Base-by-base conservation (phyloP, 2,329 filamentous ascomycete genomes). In the Ophiostoma piceae region DNA sequence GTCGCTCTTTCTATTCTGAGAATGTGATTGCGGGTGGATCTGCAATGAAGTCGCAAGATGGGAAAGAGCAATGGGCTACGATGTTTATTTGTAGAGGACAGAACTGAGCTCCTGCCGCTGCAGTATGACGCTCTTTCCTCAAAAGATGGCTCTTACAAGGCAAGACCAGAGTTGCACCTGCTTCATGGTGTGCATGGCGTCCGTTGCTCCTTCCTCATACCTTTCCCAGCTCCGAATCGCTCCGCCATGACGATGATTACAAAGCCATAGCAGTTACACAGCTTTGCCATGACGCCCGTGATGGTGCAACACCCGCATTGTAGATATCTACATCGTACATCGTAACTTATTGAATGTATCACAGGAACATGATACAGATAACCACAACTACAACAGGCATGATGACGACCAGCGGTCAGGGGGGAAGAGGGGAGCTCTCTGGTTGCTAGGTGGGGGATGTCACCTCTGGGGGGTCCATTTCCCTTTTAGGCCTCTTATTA, bases 401-500 rank as follows among this genome's bases (percentile, higher is more conserved):
- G 51, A 57, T 57, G 51, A 57, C 51, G 51, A 26, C 51, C 51
- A 57, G 51, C 51, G 51, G 51, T 37, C 51, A 41, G n/a, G 41
- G 65, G 22, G 12, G 37, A 22, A 37, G 62, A 66, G 68, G 62
- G 68, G 32, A 69, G 68, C 68, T 69, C 60, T 69, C 29, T 57
- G 62, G 43, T 69, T 66, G 68, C 68, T 29, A 43, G 68, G 68
- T 47, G 54, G 68, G 68, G 57, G 37, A 37, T 57, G 22, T 57
- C 9, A 57, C n/a, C 51, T 26, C 8, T 57, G 43, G 43, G 43
- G 39, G 43, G 22, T 8, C 16, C 43, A 47, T 47, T 47, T 9
- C 22, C 51, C 11, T 57, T 57, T 57, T 57, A 26, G 51, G 51
- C 51, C 51, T 47, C 43, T 47, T 47, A 47, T 47, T 47, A n/a